phyloP scores from a whole-genome alignment of 768 basidiomycete species.

The Lentinula sp. region DNA sequence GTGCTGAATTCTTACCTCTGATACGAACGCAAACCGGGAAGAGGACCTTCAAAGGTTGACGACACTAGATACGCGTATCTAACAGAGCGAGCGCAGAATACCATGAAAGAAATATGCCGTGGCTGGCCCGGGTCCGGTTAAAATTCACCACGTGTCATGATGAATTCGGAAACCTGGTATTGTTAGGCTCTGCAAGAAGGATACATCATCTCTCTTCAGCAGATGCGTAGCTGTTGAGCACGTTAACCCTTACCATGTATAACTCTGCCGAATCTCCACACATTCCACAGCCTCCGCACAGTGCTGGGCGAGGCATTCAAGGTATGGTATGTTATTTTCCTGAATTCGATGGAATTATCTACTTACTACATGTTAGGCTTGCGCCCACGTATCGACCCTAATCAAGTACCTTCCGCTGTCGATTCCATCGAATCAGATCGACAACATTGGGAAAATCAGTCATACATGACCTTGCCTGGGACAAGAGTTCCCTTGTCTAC shows the following conservation, averaged over 20 bases:
- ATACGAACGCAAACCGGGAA: too few relatives aligned
- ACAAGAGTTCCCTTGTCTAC: slow-evolving; percentile 76
- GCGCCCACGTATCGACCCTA: slow-evolving; percentile 77
- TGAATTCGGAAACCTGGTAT: not conserved
- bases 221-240: not conserved
- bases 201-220: not conserved
- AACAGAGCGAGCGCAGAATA: too few relatives aligned
- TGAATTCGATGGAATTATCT: not conserved
- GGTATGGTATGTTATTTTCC: slow-evolving; percentile 21
- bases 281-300: slow-evolving; percentile 68
- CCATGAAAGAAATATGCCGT: too few relatives aligned
- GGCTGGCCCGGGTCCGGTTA: too few relatives aligned
- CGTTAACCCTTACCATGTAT: not conserved
- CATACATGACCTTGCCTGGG: slow-evolving; percentile 53
- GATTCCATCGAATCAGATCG: slow-evolving; percentile 76
- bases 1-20: too few relatives aligned
- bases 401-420: slow-evolving; percentile 88
- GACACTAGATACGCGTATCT: too few relatives aligned
- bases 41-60: too few relatives aligned
- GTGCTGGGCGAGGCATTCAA: slow-evolving; percentile 48
- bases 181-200: too few relatives aligned
- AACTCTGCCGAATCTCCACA: slow-evolving; percentile 15
- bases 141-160: not conserved
- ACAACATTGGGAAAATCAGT: slow-evolving; percentile 66
- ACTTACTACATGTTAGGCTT: slow-evolving; percentile 42